Conservation (phyloP, 208 protist genomes). For the Trypanosoma avium region DNA sequence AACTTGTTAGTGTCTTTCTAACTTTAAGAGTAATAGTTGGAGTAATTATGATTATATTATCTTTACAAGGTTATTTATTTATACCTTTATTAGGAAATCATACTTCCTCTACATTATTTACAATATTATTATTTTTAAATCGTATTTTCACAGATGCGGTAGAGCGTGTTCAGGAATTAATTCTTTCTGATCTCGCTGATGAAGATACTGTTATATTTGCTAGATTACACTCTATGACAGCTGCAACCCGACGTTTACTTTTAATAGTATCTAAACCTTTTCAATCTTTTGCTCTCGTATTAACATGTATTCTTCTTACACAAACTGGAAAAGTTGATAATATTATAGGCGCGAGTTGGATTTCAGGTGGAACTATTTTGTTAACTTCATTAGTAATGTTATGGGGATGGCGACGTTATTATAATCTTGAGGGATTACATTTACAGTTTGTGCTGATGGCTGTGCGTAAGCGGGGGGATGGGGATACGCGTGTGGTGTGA, state of each 20-base stretch:
- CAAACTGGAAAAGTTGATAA: not conserved
- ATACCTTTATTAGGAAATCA: not conserved
- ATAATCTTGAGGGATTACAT: conserved; percentile 70
- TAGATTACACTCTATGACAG: conserved; percentile 24
- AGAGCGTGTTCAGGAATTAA: conserved; percentile 5
- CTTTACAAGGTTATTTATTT: not conserved
- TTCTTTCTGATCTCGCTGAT: conserved; percentile 35
- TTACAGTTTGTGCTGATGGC: conserved; percentile 71
- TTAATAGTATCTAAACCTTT: conserved; percentile 19
- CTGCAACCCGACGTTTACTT: conserved; percentile 18
- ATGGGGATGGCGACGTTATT: conserved; percentile 42
- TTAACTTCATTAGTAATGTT: conserved; percentile 25
- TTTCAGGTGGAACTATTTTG: conserved; percentile 27
- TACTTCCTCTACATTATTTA: not conserved
- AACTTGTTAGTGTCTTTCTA: conserved; percentile 15
- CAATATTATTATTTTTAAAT: conserved; percentile 19
- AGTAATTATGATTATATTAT: conserved; percentile 18
- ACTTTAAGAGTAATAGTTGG: conserved; percentile 7
- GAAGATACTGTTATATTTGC: conserved; percentile 66
- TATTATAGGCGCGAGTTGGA: conserved; percentile 7
- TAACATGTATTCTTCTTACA: conserved; percentile 17
- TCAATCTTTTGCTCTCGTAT: conserved; percentile 28
- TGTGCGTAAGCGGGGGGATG: conserved; percentile 44
- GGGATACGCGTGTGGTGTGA: conserved; percentile 20
- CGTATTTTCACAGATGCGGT: conserved; percentile 18